Conservation (phyloP, 2,329 filamentous ascomycete genomes). For the Xylaria sp. region DNA sequence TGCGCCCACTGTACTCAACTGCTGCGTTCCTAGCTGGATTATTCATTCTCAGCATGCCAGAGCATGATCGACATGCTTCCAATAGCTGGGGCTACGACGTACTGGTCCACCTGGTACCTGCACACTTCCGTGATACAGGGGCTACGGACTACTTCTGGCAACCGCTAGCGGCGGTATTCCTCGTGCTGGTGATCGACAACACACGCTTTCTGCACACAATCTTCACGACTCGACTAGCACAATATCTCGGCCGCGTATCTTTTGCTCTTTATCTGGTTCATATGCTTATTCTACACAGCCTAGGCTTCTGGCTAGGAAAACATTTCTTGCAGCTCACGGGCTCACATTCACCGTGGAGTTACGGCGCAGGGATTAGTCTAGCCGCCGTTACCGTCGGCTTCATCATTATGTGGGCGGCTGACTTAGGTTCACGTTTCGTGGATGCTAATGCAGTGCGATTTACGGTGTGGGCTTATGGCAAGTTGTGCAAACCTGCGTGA, state of each 20-base stretch:
- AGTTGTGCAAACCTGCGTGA: slow-evolving; percentile 26
- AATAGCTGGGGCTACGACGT: slow-evolving; percentile 41
- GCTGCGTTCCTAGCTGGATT: slow-evolving; percentile 34
- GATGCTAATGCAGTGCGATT: slow-evolving; percentile 42
- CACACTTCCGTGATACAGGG: slow-evolving; percentile 29
- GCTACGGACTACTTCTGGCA: slow-evolving; percentile 47
- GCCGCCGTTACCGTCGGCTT: slow-evolving; percentile 34
- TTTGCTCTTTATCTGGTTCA: slow-evolving; percentile 49
- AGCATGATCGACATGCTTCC: slow-evolving; percentile 37
- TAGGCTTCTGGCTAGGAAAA: slow-evolving; percentile 38
- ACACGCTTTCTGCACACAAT: slow-evolving; percentile 42
- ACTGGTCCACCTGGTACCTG: slow-evolving; percentile 41
- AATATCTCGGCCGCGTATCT: slow-evolving; percentile 48
- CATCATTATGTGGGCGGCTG: slow-evolving; percentile 40
- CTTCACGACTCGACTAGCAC: slow-evolving; percentile 47
- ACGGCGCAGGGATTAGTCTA: slow-evolving; percentile 33
- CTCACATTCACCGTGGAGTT: slow-evolving; percentile 31
- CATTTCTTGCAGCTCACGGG: slow-evolving; percentile 34
- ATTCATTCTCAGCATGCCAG: slow-evolving; percentile 44
- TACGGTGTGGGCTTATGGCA: slow-evolving; percentile 38
- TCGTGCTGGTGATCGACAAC: slow-evolving; percentile 44
- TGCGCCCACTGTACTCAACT: slow-evolving; percentile 3
- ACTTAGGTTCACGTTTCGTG: slow-evolving; percentile 42
- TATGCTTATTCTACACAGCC: slow-evolving; percentile 43
- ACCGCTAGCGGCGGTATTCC: slow-evolving; percentile 43